Evolutionary conservation across 1,139 yeast genomes (phyloP), one percentile per base, ranked within the genome.

Genomic region (Yamadazyma sp.): DNA sequence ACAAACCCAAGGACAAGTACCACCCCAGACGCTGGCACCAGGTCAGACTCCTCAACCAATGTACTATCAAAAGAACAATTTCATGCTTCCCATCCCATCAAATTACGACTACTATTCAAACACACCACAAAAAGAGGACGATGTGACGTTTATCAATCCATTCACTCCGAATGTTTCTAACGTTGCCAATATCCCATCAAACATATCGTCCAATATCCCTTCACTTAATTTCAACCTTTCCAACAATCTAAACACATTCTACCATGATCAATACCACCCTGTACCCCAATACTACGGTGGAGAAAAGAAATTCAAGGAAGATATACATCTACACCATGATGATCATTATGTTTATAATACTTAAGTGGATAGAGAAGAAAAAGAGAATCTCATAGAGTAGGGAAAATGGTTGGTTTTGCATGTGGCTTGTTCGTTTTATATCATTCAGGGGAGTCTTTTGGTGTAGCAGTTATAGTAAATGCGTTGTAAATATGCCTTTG

Each of bases 61-160:
- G 23, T 44, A 45, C 29, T 41, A 45, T 20, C 48, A 50, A 28
- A 49, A 45, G 38, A 41, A 39, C 26, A 47, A 48, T 28, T 45
- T 39, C 26, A 44, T 48, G 48, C 36, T 49, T 9, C 50, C 53
- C n/a, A 47, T 53, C 11, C 51, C 55, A 3, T 37, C 47, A 2
- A 46, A 45, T 33, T 46, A 44, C 34, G 53, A 50, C 28, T 53
- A 52, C 32, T 41, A 45, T 30, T 44, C 47, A 24, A 38, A 37
- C 23, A 28, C 37, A 15, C 30, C 29, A 17, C 25, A 36, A 37
- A 55, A 50, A 11, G 59, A 56, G 12, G 58, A 53, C 5, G 43
- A 41, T 25, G 38, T 56, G 10, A 46, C 51, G 2, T 60, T 59
- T 38, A 48, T 54, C 15, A 59, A 58, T 40, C 63, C 62, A 9